phyloP scores from a whole-genome alignment of 306 rosid genomes.

The Dalbergia cultrata region DNA sequence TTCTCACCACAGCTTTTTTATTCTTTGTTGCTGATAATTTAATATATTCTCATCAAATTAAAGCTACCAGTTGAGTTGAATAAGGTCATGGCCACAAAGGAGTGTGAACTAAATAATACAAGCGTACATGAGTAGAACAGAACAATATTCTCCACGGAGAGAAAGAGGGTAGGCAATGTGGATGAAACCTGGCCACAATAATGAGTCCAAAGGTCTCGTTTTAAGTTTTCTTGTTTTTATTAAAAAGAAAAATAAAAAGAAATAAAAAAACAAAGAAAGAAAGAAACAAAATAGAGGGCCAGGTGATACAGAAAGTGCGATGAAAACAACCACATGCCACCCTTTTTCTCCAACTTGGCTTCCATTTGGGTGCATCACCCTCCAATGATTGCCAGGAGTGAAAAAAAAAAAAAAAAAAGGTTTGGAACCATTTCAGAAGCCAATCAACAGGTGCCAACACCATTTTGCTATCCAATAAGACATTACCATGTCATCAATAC shows the following conservation, averaged over 20 bases:
- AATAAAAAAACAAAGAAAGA: conserved; percentile 15
- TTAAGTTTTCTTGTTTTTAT: neutral
- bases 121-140: conserved; percentile 21
- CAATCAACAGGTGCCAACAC: conserved; percentile 61
- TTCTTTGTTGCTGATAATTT: conserved; percentile 12
- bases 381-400: conserved; percentile 75
- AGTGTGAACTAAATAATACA: conserved; percentile 46
- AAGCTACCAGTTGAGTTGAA: conserved; percentile 32
- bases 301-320: conserved; percentile 59
- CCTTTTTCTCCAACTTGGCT: conserved; percentile 45
- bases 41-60: conserved; percentile 22
- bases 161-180: conserved; percentile 56
- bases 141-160: conserved; percentile 34
- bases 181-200: conserved; percentile 71
- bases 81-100: conserved; percentile 29
- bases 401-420: conserved; percentile 52
- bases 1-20: conserved; percentile 34
- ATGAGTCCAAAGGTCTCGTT: conserved; percentile 47
- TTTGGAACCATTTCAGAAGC: conserved; percentile 62
- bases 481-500: conserved; percentile 44
- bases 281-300: conserved; percentile 47
- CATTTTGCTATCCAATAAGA: conserved; percentile 44
- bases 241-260: neutral
- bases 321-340: conserved; percentile 72
- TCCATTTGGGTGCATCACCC: conserved; percentile 69